Evolutionary conservation across 1,139 yeast genomes (phyloP).

Genomic region (Barnettozyma hawaiiensis): DNA sequence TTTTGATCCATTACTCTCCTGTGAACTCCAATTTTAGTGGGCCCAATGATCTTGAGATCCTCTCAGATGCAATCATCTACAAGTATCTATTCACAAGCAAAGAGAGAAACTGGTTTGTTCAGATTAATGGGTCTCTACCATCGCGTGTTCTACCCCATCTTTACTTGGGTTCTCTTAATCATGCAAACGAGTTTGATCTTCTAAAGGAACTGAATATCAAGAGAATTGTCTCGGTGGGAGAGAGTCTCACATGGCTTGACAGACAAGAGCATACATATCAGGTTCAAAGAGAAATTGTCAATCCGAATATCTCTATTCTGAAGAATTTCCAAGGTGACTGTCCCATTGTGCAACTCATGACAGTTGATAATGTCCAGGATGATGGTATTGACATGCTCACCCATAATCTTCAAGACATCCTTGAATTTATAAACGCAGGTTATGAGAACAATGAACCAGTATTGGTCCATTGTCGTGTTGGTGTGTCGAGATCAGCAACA

Average conservation of each 20-base stretch:
- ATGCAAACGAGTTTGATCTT: constrained; percentile 70
- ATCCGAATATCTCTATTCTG: constrained; percentile 21
- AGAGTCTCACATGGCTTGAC: constrained; percentile 54
- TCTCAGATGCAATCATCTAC: constrained; percentile 17
- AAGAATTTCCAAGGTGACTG: constrained; percentile 29
- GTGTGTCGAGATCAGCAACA: constrained; percentile 87
- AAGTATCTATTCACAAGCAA: constrained; percentile 15
- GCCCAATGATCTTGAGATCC: constrained; percentile 12
- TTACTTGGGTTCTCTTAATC: constrained; percentile 78
- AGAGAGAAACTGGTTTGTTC: constrained; percentile 24
- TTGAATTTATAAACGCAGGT: constrained; percentile 40
- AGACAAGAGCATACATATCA: constrained; percentile 17
- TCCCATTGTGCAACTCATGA: constrained; percentile 36
- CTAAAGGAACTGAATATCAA: constrained; percentile 62
- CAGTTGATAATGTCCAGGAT: constrained; percentile 37
- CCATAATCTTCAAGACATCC: constrained; percentile 36
- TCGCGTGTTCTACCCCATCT: constrained; percentile 70
- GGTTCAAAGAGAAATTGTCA: constrained; percentile 20
- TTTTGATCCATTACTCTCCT: constrained; percentile 56
- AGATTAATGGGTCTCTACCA: constrained; percentile 35
- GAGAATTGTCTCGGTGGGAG: constrained; percentile 85
- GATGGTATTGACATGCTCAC: constrained; percentile 48
- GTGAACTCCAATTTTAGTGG: constrained; percentile 9
- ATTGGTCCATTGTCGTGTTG: constrained; percentile 84
- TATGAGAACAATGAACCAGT: constrained; percentile 41